phyloP scores from a whole-genome alignment of 257 asterid genomes.

The Asclepias syriaca region DNA sequence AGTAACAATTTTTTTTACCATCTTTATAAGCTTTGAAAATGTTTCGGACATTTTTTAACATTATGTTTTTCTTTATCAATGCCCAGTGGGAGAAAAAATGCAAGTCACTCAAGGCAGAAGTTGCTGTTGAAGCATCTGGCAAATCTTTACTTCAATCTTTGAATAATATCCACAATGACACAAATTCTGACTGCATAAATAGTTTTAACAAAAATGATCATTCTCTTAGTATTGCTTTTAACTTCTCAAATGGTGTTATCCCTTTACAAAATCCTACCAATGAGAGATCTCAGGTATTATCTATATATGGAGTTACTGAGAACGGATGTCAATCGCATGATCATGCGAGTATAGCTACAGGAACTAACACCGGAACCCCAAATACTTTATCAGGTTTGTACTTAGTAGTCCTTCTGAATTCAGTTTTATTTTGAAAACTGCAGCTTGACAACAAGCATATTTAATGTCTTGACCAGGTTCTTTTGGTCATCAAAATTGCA shows the following conservation, averaged over 20 bases:
- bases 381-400: slow-evolving; percentile 42
- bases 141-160: slow-evolving; percentile 37
- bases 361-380: slow-evolving; percentile 21
- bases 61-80: not conserved
- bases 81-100: slow-evolving; percentile 90
- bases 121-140: slow-evolving; percentile 39
- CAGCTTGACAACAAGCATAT: not conserved
- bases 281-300: slow-evolving; percentile 59
- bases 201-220: slow-evolving; percentile 44
- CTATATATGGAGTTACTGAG: slow-evolving; percentile 35
- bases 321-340: slow-evolving; percentile 28
- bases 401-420: not conserved
- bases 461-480: slow-evolving; percentile 25
- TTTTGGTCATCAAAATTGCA: slow-evolving; percentile 24
- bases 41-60: not conserved
- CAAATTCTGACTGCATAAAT: slow-evolving; percentile 55
- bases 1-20: too few relatives aligned
- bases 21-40: not conserved
- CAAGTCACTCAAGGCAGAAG: slow-evolving; percentile 46
- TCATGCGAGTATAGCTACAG: slow-evolving; percentile 22
- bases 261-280: slow-evolving; percentile 80
- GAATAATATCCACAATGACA: slow-evolving; percentile 84
- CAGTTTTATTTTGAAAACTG: not conserved
- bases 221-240: slow-evolving; percentile 36
- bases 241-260: slow-evolving; percentile 46